These are phyloP conservation scores for Dryas octopetala DNA, from an alignment of 306 rosid species.

Conservation along the genomic window DNA sequence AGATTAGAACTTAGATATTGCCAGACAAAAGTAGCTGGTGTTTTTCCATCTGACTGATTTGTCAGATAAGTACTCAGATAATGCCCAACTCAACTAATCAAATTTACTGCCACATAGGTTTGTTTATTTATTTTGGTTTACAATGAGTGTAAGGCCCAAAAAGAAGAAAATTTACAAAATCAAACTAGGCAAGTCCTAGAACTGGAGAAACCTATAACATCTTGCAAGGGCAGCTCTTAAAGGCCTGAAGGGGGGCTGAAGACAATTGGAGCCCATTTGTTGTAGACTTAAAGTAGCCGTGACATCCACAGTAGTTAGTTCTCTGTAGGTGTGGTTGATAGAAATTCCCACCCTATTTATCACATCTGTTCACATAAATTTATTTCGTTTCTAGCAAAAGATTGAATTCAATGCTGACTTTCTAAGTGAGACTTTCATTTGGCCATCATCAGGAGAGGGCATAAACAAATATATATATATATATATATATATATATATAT, in stretches of 20 bases:
- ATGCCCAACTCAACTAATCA: not conserved
- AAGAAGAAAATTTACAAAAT: not conserved
- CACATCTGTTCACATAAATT: not conserved
- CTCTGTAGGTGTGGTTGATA: not conserved
- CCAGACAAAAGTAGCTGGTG: not conserved
- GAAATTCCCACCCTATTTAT: not conserved
- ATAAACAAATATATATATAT: not conserved
- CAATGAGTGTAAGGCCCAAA: not conserved
- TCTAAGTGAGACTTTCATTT: not conserved
- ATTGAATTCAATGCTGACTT: not conserved
- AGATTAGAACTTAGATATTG: not conserved
- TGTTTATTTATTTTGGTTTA: not conserved
- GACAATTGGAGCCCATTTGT: not conserved
- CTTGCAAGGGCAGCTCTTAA: not conserved
- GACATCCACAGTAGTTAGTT: not conserved
- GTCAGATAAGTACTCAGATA: not conserved
- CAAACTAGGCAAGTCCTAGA: not conserved
- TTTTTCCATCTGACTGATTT: not conserved
- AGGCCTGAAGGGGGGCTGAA: not conserved
- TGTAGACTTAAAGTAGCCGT: not conserved
- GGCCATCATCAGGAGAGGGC: not conserved
- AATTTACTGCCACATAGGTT: not conserved
- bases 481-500: too few relatives aligned
- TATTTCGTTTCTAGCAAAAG: not conserved
- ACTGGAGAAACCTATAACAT: not conserved